Evolutionary conservation across 164 flowering plant genomes (phyloP).

Genomic region (Chloranthus sessilifolius): DNA sequence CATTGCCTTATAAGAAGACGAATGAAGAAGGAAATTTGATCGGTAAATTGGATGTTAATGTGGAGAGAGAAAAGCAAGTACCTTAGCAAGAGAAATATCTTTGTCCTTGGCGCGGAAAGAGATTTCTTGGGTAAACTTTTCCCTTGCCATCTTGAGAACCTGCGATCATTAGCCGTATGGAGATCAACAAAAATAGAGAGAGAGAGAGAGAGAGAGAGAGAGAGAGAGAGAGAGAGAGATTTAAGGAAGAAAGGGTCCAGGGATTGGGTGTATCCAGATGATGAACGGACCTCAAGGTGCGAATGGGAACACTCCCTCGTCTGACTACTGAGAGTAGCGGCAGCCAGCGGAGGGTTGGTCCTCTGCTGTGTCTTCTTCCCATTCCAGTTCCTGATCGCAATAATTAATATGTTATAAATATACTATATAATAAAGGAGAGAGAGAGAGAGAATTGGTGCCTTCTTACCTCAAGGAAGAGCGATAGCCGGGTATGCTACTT

Average conservation of each 20-base stretch:
- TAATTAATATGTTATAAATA: too few species aligned
- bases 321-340: slow-evolving; percentile 21
- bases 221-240: not conserved
- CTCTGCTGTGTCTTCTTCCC: slow-evolving; percentile 19
- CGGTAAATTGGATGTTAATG: not conserved
- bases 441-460: not conserved
- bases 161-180: slow-evolving; percentile 9
- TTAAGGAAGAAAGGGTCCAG: not conserved
- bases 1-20: not conserved
- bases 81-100: slow-evolving; percentile 66
- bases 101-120: slow-evolving; percentile 54
- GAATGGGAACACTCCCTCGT: slow-evolving; percentile 15
- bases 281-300: slow-evolving; percentile 24
- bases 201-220: not conserved
- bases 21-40: not conserved
- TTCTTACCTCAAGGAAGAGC: not conserved
- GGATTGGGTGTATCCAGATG: not conserved
- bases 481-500: not conserved
- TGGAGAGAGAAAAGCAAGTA: not conserved
- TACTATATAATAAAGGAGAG: not conserved
- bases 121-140: slow-evolving; percentile 53
- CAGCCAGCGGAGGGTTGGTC: slow-evolving; percentile 16
- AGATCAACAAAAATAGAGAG: not conserved
- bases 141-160: slow-evolving; percentile 51
- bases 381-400: slow-evolving; percentile 25